A percentile compares a stretch with the other conserved stretches of the same genome.
These are phyloP conservation scores for Diphasiastrum complanatum DNA, from an alignment of 83 land plant genomes.

Conservation along the genomic window DNA sequence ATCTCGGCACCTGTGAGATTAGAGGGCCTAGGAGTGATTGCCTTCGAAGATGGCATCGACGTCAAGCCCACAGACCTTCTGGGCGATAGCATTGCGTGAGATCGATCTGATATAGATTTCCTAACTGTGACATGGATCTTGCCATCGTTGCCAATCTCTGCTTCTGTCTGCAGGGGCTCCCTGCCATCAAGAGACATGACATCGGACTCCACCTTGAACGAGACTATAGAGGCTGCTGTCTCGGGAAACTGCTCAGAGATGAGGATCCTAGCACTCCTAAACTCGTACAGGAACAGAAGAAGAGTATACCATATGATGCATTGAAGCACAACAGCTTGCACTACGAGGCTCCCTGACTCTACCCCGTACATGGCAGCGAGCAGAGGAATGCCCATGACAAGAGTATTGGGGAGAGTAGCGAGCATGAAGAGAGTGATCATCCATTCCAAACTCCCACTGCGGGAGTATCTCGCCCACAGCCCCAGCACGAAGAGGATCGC, in stretches of 20 bases:
- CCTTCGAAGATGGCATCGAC: conserved; percentile 33
- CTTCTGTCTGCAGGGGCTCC: conserved; percentile 40
- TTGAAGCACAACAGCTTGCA: conserved; percentile 10
- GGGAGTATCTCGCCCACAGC: not conserved
- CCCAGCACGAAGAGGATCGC: not conserved
- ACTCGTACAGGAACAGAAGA: conserved; percentile 10
- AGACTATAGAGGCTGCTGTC: conserved; percentile 13
- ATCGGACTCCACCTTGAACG: conserved; percentile 36
- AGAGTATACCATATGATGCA: no score
- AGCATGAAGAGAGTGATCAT: conserved; percentile 11
- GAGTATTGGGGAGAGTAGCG: conserved; percentile 10
- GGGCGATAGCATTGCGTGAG: conserved; percentile 24
- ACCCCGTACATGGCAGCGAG: conserved; percentile 12
- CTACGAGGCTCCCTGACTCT: conserved; percentile 1
- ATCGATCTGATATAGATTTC: conserved; percentile 40
- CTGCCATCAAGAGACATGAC: conserved; percentile 62
- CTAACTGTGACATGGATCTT: conserved; percentile 54
- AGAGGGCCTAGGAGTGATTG: conserved; percentile 48
- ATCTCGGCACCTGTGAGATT: conserved; percentile 65
- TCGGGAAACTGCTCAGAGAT: conserved; percentile 9
- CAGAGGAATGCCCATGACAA: no score
- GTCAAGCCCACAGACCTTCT: conserved; percentile 18
- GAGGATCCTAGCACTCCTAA: conserved; percentile 7
- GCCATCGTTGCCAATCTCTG: conserved; percentile 45
- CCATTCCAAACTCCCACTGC: conserved; percentile 7